These are phyloP conservation scores for Lactarius sp. DNA, from an alignment of 768 basidiomycete genomes.

Conservation along the genomic window DNA sequence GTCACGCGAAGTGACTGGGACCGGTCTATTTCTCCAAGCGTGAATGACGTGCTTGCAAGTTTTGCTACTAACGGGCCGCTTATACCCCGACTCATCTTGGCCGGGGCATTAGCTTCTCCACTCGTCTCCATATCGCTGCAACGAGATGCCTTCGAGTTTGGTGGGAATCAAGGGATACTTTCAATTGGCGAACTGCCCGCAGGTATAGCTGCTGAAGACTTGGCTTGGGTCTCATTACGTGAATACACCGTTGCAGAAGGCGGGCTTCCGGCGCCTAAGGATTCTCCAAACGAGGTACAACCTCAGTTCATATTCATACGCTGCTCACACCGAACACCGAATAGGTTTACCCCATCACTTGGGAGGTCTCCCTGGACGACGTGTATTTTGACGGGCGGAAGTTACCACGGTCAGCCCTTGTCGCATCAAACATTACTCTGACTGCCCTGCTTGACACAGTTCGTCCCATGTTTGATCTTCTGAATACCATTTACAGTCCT, in stretches of 20 bases:
- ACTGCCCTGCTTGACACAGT: slow-evolving; percentile 74
- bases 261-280: slow-evolving; percentile 50
- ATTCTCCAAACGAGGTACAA: slow-evolving; percentile 58
- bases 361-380: slow-evolving; percentile 69
- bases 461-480: slow-evolving; percentile 24
- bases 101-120: slow-evolving; percentile 41
- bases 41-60: slow-evolving; percentile 28
- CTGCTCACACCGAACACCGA: background rate
- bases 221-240: slow-evolving; percentile 66
- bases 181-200: slow-evolving; percentile 62
- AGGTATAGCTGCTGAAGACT: slow-evolving; percentile 40
- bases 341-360: slow-evolving; percentile 36
- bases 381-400: slow-evolving; percentile 64
- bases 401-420: slow-evolving; percentile 52
- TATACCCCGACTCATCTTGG: slow-evolving; percentile 32
- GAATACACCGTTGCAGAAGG: slow-evolving; percentile 47
- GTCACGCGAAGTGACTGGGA: background rate
- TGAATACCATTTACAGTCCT: background rate
- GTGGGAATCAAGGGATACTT: slow-evolving; percentile 60
- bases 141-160: slow-evolving; percentile 61
- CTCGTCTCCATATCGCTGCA: slow-evolving; percentile 53
- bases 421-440: slow-evolving; percentile 44
- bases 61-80: slow-evolving; percentile 34
- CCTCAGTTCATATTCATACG: background rate
- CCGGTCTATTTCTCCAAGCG: background rate